Evolutionary conservation across 345 rosid species (phyloP).

Genomic region (Kernera saxatilis): DNA sequence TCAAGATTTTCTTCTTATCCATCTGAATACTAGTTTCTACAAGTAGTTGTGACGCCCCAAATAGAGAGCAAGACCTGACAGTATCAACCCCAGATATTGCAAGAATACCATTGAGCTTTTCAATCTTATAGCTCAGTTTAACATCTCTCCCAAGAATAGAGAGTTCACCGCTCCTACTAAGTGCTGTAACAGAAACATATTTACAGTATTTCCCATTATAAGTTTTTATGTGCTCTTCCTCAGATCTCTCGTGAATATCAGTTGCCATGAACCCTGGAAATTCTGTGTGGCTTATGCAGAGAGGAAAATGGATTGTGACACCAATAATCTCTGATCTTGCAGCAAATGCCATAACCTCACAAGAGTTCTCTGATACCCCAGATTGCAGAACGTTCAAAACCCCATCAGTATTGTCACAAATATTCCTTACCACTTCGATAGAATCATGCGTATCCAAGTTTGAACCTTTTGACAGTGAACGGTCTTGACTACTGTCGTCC

Average conservation of each 20-base stretch:
- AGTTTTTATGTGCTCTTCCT: constrained; percentile 23
- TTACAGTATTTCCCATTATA: constrained; percentile 41
- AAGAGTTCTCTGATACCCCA: constrained; percentile 22
- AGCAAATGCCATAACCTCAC: constrained; percentile 15
- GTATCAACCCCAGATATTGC: constrained; percentile 33
- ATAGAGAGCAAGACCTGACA: constrained; percentile 53
- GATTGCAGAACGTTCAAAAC: constrained; percentile 22
- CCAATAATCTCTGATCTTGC: constrained; percentile 56
- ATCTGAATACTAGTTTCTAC: constrained; percentile 41
- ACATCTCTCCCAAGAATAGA: constrained; percentile 35
- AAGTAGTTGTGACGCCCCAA: constrained; percentile 48
- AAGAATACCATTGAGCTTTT: constrained; percentile 42
- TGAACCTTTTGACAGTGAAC: constrained; percentile 26
- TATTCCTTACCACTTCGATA: constrained; percentile 7
- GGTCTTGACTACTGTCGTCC: constrained; percentile 22
- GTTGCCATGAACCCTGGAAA: constrained; percentile 29
- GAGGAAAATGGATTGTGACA: constrained; percentile 49
- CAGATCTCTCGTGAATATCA: constrained; percentile 28
- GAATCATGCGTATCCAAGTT: constrained; percentile 12
- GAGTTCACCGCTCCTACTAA: constrained; percentile 43
- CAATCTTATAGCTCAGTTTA: constrained; percentile 48
- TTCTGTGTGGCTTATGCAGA: constrained; percentile 31
- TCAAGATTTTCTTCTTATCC: constrained; percentile 32
- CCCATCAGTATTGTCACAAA: constrained; percentile 30
- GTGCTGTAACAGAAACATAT: constrained; percentile 40